Evolutionary conservation across 257 asterid species (phyloP), one percentile per base, ranked within the genome.

Genomic region (Ilex asprella): DNA sequence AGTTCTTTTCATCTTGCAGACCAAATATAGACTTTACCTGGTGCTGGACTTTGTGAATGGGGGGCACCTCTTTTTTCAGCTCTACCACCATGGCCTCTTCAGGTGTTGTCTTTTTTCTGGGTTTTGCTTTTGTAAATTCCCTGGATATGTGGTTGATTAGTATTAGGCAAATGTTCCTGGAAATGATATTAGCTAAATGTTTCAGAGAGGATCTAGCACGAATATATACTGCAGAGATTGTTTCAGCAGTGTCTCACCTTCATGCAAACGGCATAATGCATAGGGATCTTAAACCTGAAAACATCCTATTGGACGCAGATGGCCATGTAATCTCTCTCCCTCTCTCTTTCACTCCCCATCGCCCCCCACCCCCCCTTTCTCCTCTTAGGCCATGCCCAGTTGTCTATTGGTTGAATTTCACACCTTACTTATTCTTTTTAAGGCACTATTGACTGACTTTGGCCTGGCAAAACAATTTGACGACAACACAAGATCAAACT

Each of bases 271-370:
- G 92, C 50, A 77, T 88, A 67, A 85, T 88, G 94, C 96, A 88
- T 72, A 79, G 96, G 75, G 96, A 88, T 73, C 82, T 88, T 39
- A 88, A 88, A 72, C 95, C 96, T 16, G 96, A 88, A 78, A 88
- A 88, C 68, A 72, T 85, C 59, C 60, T 85, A 67, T 70, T 85
- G 68, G 93, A 78, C 78, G 86, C 75, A 55, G 89, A 60, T 39
- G 94, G 94, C 76, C 94, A 85, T 76, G 94, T 85, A 81, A 58
- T 67, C 31, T 52, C 32, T 30, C 32, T 16, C 51, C 31, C 53
- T 0, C 39, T 65, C 31, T 46, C 30, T 21, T 30, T 14, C 43
- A 30, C 56, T 56, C 56, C 53, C 65, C 39, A 60, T 14, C 31
- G 16, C 13, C 32, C 9, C 43, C 30, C 56, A 0, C 62, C 50